A percentile compares a stretch with the other conserved stretches of the same genome.
Evolutionary conservation across 208 protist genomes (phyloP).

Genomic region (Wallacemonas rigidus): DNA sequence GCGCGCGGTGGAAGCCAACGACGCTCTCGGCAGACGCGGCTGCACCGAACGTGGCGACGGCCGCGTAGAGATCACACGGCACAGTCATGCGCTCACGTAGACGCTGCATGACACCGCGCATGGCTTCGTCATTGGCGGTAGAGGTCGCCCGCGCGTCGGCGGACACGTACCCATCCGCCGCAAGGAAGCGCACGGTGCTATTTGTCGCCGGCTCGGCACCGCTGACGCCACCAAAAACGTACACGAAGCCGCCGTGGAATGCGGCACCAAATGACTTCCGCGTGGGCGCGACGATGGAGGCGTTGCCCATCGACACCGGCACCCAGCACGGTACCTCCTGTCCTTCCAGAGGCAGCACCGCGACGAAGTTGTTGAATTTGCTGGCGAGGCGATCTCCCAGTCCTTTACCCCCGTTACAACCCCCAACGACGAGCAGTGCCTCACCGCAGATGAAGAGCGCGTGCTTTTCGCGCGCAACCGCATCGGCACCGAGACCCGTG

Average conservation of each 20-base stretch:
- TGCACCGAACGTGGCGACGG: constrained; percentile 30
- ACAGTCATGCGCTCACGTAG: constrained; percentile 34
- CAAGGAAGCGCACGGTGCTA: constrained; percentile 75
- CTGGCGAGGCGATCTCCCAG: constrained; percentile 39
- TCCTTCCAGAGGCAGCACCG: constrained; percentile 53
- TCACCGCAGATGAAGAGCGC: constrained; percentile 70
- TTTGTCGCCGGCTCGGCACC: constrained; percentile 71
- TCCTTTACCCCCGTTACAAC: constrained; percentile 47
- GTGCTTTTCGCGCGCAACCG: constrained; percentile 69
- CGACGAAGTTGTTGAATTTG: constrained; percentile 75
- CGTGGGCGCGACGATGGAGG: constrained; percentile 57
- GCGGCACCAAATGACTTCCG: constrained; percentile 75
- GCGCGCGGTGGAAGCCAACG: constrained; percentile 64
- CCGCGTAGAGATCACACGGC: constrained; percentile 34
- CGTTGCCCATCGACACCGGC: constrained; percentile 80
- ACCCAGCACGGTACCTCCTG: constrained; percentile 63
- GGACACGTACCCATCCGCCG: constrained; percentile 75
- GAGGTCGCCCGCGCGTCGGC: constrained; percentile 29
- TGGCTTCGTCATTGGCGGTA: constrained; percentile 25
- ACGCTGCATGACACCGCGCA: constrained; percentile 34
- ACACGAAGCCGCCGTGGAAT: constrained; percentile 81
- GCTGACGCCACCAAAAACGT: constrained; percentile 77
- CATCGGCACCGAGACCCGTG: constrained; percentile 56
- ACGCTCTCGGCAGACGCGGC: constrained; percentile 42
- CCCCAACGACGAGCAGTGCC: constrained; percentile 70